Conservation (phyloP, 192 early-diverging fungal species). For the Geranomyces variabilis region DNA sequence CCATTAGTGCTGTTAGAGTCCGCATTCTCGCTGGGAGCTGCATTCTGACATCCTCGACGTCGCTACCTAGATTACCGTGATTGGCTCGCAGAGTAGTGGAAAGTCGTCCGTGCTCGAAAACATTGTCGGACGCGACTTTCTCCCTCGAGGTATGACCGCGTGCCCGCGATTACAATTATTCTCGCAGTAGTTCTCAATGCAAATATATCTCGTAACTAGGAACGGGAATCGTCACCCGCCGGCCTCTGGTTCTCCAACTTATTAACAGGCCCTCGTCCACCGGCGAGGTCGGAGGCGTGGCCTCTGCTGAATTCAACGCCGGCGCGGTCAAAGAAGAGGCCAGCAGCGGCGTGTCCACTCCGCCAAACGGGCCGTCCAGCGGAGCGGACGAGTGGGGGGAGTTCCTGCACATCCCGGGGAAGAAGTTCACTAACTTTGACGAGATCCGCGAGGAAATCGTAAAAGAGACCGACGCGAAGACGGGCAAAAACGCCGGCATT, state of each 20-base stretch:
- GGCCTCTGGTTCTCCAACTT: constrained; percentile 95
- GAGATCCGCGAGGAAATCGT: constrained; percentile 97
- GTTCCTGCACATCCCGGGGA: constrained; percentile 96
- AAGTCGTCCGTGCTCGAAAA: constrained; percentile 99
- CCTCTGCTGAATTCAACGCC: constrained; percentile 40
- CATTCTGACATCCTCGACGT: too few relatives aligned
- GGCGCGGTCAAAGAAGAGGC: constrained; percentile 1
- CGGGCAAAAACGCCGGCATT: constrained; percentile 71
- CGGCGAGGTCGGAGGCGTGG: constrained; percentile 58
- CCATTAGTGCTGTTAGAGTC: too few relatives aligned
- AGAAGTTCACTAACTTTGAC: constrained; percentile 94
- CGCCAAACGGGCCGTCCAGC: constrained; percentile 21
- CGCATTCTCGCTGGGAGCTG: too few relatives aligned
- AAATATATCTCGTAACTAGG: constrained; percentile 48
- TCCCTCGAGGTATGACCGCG: constrained; percentile 75
- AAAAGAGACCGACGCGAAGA: constrained; percentile 79
- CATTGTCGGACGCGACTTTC: constrained; percentile 96
- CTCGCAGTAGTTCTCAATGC: background rate
- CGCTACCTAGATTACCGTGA: constrained; percentile 53
- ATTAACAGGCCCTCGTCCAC: constrained; percentile 86
- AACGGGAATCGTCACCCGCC: constrained; percentile 95
- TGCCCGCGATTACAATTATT: background rate
- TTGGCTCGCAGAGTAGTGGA: constrained; percentile 65
- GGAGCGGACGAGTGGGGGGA: constrained; percentile 90
- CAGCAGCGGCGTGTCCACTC: constrained; percentile 10